Base-by-base conservation (phyloP, 306 rosid species). In the Glycyrrhiza uralensis region DNA sequence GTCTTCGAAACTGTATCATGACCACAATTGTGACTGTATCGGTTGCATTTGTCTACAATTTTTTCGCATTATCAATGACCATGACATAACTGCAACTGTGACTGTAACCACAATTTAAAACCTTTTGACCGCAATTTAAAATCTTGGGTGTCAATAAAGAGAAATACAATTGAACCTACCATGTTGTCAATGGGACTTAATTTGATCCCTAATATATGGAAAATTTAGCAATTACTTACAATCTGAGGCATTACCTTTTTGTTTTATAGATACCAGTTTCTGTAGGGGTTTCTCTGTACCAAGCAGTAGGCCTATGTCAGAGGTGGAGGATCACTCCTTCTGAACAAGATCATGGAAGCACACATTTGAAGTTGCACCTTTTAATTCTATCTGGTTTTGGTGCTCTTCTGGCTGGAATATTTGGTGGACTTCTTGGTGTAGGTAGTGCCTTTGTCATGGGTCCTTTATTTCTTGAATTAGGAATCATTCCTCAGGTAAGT, bases 391-490 rank as follows among this genome's bases (percentile, higher is more conserved):
- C 87, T 4, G 70, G 84, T 41, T 22, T 76, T 0, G 76, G 83
- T 71, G 90, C 88, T 32, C 29, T 92, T 2, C 17, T 84, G 15
- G 95, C 95, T 4, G 98, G 98, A 55, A 49, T 80, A 2, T 76
- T 92, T 19, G 98, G 95, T 33, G 98, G 98, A 7, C 70, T 92
- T 70, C 96, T 92, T 52, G 98, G 98, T 13, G 73, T 90, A 2
- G 98, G 98, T 36, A 85, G 92, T 39, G 98, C 96, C 32, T 92
- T 87, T 39, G 84, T 92, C 11, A 92, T 90, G 98, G 96, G 98
- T 9, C 95, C 96, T 3, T 60, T 92, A 17, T 92, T 92, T 77
- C 65, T 92, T 13, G 98, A 92, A 84, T 56, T 88, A 1, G 96
- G 96, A 47, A 75, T 88, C 2, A 80, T 77, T 18, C 96, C 98